Conservation (phyloP, 139 green algal genomes). For the Tetratostichococcus sp. region DNA sequence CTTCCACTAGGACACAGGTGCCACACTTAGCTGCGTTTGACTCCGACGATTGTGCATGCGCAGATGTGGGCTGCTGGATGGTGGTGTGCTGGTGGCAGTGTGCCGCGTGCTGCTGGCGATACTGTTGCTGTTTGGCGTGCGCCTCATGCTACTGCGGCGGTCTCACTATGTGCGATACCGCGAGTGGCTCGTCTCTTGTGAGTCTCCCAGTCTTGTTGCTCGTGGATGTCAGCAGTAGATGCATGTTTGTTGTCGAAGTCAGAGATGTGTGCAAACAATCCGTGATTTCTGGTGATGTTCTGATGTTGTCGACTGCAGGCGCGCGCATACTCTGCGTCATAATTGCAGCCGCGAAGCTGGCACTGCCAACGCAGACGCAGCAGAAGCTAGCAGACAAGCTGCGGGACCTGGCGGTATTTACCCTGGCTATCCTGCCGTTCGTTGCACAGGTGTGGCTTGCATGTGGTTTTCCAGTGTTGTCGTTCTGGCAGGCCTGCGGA, state of each 20-base stretch:
- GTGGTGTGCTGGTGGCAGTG: neutral
- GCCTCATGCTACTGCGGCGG: neutral
- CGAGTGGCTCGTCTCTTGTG: neutral
- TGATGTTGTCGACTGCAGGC: neutral
- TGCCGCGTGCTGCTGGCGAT: neutral
- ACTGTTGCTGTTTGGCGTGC: neutral
- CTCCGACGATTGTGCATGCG: neutral
- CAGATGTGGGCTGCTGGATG: neutral
- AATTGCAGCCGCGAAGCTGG: neutral
- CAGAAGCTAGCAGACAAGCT: neutral
- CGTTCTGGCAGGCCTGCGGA: neutral
- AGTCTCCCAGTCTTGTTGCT: too few relatives aligned
- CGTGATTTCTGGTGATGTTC: neutral
- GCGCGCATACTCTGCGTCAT: neutral
- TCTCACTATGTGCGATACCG: neutral
- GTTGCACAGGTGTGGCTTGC: neutral
- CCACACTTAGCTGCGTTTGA: neutral
- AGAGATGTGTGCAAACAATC: too few relatives aligned
- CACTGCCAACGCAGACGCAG: too few relatives aligned
- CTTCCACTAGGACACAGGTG: too few relatives aligned
- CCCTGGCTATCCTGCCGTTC: neutral
- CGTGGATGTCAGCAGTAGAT: too few relatives aligned
- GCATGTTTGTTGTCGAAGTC: too few relatives aligned
- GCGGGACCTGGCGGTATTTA: too few relatives aligned
- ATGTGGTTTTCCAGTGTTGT: neutral